Percentiles rank a stretch among this genome's conserved stretches.
Evolutionary conservation across 176 grass and related monocot species (phyloP).

Genomic region (Musa acuminata): DNA sequence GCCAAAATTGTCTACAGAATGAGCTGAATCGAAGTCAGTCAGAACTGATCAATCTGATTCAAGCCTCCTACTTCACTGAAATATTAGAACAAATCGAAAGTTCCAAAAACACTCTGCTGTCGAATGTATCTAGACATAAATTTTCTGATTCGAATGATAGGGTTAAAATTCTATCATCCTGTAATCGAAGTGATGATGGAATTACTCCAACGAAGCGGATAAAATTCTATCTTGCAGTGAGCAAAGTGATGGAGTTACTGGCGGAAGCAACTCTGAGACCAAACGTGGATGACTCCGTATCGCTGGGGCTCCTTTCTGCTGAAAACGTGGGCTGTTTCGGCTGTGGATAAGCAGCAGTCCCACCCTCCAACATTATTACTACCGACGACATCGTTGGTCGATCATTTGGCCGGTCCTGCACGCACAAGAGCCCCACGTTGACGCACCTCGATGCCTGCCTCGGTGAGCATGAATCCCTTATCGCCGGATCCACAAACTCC

Average conservation of each 20-base stretch:
- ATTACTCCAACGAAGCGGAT: neutral
- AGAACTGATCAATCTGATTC: no score
- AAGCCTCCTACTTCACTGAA: no score
- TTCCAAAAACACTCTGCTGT: no score
- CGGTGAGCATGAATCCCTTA: conserved; percentile 7
- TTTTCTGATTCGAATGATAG: no score
- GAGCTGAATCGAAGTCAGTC: no score
- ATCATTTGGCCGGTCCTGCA: conserved; percentile 17
- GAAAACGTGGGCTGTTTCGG: conserved; percentile 10
- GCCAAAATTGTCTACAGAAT: no score
- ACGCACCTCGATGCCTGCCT: conserved; percentile 1
- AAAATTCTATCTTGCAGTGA: conserved; percentile 1
- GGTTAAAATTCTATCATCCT: no score
- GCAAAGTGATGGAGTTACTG: neutral
- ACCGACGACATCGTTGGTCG: conserved; percentile 11
- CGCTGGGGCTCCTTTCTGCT: neutral
- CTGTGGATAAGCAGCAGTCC: neutral
- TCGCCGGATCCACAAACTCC: conserved; percentile 19
- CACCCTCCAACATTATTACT: conserved; percentile 2
- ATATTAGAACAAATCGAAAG: no score
- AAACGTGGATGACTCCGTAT: neutral
- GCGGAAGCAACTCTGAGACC: neutral
- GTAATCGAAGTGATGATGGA: no score
- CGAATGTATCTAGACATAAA: no score
- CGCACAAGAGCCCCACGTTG: conserved; percentile 11